These are phyloP conservation scores for Aspergillus leporis DNA, from an alignment of 495 filamentous ascomycete genomes.

Conservation along the genomic window DNA sequence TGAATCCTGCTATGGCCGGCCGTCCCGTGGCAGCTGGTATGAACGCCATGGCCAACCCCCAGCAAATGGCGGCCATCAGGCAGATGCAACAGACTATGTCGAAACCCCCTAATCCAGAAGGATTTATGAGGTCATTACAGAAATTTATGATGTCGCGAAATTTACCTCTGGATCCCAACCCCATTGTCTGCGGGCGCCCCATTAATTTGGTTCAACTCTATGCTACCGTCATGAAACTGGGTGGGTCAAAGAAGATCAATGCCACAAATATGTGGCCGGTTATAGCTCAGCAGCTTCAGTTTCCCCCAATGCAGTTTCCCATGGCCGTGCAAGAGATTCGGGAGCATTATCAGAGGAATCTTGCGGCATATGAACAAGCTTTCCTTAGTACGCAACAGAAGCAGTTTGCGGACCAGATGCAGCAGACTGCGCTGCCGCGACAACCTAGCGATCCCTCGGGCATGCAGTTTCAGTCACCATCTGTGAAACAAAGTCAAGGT, in stretches of 20 bases:
- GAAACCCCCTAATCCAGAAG: slow-evolving; percentile 58
- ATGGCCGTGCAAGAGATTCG: slow-evolving; percentile 67
- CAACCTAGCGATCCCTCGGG: slow-evolving; percentile 38
- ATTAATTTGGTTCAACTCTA: slow-evolving; percentile 76
- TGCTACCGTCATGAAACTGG: slow-evolving; percentile 69
- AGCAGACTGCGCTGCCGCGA: slow-evolving; percentile 48
- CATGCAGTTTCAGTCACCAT: slow-evolving; percentile 43
- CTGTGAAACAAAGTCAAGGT: slow-evolving; percentile 31
- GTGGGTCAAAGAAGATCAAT: slow-evolving; percentile 75
- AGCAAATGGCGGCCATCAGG: slow-evolving; percentile 49
- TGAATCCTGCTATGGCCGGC: slow-evolving; percentile 48
- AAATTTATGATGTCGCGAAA: slow-evolving; percentile 70
- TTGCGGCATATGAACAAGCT: slow-evolving; percentile 73
- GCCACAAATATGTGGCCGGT: slow-evolving; percentile 68
- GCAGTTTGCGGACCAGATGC: slow-evolving; percentile 50
- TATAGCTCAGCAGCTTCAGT: slow-evolving; percentile 66
- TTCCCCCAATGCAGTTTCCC: slow-evolving; percentile 64
- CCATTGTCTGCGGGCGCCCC: slow-evolving; percentile 65
- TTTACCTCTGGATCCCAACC: slow-evolving; percentile 68
- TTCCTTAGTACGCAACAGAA: slow-evolving; percentile 62
- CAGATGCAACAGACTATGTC: slow-evolving; percentile 66
- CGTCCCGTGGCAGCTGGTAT: slow-evolving; percentile 41
- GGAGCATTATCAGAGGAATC: slow-evolving; percentile 69
- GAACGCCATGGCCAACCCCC: slow-evolving; percentile 47
- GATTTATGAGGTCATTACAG: slow-evolving; percentile 73